Evolutionary conservation across 2,329 filamentous ascomycete species (phyloP).

Genomic region (Keithomyces neogunnii): DNA sequence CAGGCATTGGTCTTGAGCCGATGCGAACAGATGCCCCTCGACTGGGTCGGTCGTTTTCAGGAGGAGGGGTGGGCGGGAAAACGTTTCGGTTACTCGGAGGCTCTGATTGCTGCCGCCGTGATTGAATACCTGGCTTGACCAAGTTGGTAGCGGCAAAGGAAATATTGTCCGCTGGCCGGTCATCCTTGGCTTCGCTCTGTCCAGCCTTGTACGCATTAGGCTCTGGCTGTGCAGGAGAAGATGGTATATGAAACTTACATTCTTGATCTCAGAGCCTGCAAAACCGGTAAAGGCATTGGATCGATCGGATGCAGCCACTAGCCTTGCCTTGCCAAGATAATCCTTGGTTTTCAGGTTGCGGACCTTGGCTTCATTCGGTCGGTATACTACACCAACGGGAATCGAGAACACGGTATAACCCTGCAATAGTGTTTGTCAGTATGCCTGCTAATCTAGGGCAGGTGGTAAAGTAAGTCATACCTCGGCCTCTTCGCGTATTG

Average conservation of each 20-base stretch:
- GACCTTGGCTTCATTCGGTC: slow-evolving; percentile 95
- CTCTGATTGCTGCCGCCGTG: slow-evolving; percentile 77
- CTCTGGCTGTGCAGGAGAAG: slow-evolving; percentile 3
- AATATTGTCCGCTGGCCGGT: slow-evolving; percentile 73
- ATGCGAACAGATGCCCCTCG: slow-evolving; percentile 54
- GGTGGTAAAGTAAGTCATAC: slow-evolving; percentile 36
- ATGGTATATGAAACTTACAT: slow-evolving; percentile 35
- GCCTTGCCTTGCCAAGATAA: slow-evolving; percentile 89
- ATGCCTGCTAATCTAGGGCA: neutral
- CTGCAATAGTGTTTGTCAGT: slow-evolving; percentile 34
- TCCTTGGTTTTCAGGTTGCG: slow-evolving; percentile 97
- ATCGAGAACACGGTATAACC: slow-evolving; percentile 99
- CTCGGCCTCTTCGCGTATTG: slow-evolving; percentile 86
- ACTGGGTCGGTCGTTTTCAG: slow-evolving; percentile 68
- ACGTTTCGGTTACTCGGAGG: slow-evolving; percentile 70
- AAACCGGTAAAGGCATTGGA: slow-evolving; percentile 77
- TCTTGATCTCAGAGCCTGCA: slow-evolving; percentile 70
- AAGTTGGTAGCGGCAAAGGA: slow-evolving; percentile 91
- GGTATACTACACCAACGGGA: slow-evolving; percentile 88
- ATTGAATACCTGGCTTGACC: slow-evolving; percentile 76
- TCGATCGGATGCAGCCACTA: slow-evolving; percentile 81
- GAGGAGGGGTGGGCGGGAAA: slow-evolving; percentile 97
- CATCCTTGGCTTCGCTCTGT: slow-evolving; percentile 56
- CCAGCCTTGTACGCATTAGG: slow-evolving; percentile 31
- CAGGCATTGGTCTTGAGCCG: slow-evolving; percentile 51